Evolutionary conservation across 192 early-diverging fungal species (phyloP), one percentile per base, ranked within the genome.

Genomic region (Rhizoclosmatium globosum): DNA sequence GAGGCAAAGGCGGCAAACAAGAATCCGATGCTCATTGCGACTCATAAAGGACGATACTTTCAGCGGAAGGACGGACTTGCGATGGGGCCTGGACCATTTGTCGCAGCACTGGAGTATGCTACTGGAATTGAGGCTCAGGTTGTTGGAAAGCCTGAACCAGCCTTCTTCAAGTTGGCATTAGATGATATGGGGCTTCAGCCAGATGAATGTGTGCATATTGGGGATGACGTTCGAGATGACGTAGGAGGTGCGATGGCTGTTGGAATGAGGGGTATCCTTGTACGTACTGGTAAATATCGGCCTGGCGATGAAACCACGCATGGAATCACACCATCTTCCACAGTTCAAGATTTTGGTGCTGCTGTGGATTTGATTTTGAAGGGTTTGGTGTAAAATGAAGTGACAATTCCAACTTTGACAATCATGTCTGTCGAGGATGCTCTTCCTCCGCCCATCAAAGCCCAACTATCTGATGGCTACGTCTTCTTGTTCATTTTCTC

Each of bases 71-170:
- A 90, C 53, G 85, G 85, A 11, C 81, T 97, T 47, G 87, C 90
- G 15, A 76, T 97, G 59, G 96, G 96, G 1, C 96, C 95, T 4
- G 96, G 96, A n/a, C 92, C 93, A 11, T 97, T 96, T 87, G 92
- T 96, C 1, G 86, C 90, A 67, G 94, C 93, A 7, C 82, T 97
- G 38, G 96, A 97, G 76, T 94, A 91, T 69, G 91, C 94, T 0
- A 87, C 93, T 2, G 93, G 87, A 15, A 82, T 82, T 4, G 83
- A 87, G 45, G 89, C 94, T 0, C 85, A 76, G 75, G 83, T 95
- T 53, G 93, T 97, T 2, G 96, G 96, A 4, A 97, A 97, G 78
- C 96, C 96, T 0, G 83, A 85, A 3, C 86, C 71, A 47, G 87
- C 85, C 38, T 96, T 97, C 79, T 96, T 94, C 75, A 86, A 92